These are phyloP conservation scores for Musa troglodytarum DNA, from an alignment of 176 grass and related monocot species.

Conservation along the genomic window DNA sequence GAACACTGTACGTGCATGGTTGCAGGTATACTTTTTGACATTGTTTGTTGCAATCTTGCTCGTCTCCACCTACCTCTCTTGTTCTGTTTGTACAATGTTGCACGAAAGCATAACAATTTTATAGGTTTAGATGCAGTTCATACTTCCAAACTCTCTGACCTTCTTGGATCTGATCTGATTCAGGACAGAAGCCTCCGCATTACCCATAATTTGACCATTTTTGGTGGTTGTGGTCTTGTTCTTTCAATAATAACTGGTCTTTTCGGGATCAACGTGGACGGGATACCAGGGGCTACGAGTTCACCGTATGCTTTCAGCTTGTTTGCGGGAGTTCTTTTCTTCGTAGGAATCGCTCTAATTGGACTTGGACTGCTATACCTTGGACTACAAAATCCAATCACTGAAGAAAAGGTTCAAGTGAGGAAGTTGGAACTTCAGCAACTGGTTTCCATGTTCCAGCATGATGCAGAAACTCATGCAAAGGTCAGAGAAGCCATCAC, in stretches of 20 bases:
- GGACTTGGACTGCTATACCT: slow-evolving; percentile 70
- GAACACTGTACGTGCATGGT: slow-evolving; percentile 92
- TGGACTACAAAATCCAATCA: slow-evolving; percentile 68
- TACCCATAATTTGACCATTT: slow-evolving; percentile 86
- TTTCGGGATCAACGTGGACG: slow-evolving; percentile 92
- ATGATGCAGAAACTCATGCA: slow-evolving; percentile 82
- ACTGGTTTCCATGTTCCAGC: slow-evolving; percentile 78
- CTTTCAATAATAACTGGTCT: slow-evolving; percentile 84
- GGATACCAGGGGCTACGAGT: slow-evolving; percentile 77
- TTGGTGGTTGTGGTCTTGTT: slow-evolving; percentile 72
- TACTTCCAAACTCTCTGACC: not conserved
- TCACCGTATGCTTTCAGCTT: slow-evolving; percentile 83
- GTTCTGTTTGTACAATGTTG: not conserved
- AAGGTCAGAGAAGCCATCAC: slow-evolving; percentile 75
- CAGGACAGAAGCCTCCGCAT: slow-evolving; percentile 89
- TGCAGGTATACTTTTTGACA: slow-evolving; percentile 47
- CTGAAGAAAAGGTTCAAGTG: slow-evolving; percentile 69
- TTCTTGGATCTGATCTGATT: slow-evolving; percentile 2
- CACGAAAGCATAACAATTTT: not conserved
- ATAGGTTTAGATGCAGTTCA: not conserved
- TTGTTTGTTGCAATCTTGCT: not conserved
- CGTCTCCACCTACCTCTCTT: not conserved
- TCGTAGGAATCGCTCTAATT: slow-evolving; percentile 51
- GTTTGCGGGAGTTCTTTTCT: slow-evolving; percentile 56
- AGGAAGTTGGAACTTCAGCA: slow-evolving; percentile 85